Conservation (phyloP, 2,329 filamentous ascomycete species). For the Metarhizium humberi region DNA sequence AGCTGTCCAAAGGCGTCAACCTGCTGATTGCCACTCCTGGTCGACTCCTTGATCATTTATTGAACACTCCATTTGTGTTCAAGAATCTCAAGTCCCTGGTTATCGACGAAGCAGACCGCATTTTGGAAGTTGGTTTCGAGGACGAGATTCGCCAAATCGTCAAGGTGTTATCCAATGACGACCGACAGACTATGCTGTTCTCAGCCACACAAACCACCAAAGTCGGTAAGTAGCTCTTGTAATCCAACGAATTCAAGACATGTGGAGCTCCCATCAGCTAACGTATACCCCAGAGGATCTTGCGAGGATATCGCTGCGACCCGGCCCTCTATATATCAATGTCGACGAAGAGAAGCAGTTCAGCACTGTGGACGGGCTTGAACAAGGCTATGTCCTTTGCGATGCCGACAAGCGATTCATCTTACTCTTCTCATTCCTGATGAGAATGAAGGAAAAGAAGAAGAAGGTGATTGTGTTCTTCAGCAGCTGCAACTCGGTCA, state of each 20-base stretch:
- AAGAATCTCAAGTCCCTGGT: slow-evolving; percentile 89
- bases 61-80: slow-evolving; percentile 85
- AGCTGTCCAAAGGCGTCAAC: slow-evolving; percentile 90
- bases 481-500: slow-evolving; percentile 84
- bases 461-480: slow-evolving; percentile 99
- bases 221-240: slow-evolving; percentile 38
- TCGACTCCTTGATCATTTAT: slow-evolving; percentile 83
- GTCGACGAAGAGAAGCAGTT: slow-evolving; percentile 85
- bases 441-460: slow-evolving; percentile 65
- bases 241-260: not conserved
- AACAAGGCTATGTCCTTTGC: slow-evolving; percentile 93
- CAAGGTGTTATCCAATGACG: slow-evolving; percentile 80
- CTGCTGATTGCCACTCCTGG: slow-evolving; percentile 90
- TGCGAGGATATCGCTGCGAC: slow-evolving; percentile 82
- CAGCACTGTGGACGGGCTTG: slow-evolving; percentile 84
- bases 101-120: slow-evolving; percentile 94
- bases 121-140: slow-evolving; percentile 95
- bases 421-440: slow-evolving; percentile 87
- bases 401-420: slow-evolving; percentile 91
- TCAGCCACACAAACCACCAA: slow-evolving; percentile 98
- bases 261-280: not conserved
- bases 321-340: slow-evolving; percentile 92
- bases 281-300: slow-evolving; percentile 57
- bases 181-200: slow-evolving; percentile 95
- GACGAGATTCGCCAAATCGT: slow-evolving; percentile 97